Base-by-base conservation (phyloP, 1,284 basidiomycete species). In the Athelia psychrophila region DNA sequence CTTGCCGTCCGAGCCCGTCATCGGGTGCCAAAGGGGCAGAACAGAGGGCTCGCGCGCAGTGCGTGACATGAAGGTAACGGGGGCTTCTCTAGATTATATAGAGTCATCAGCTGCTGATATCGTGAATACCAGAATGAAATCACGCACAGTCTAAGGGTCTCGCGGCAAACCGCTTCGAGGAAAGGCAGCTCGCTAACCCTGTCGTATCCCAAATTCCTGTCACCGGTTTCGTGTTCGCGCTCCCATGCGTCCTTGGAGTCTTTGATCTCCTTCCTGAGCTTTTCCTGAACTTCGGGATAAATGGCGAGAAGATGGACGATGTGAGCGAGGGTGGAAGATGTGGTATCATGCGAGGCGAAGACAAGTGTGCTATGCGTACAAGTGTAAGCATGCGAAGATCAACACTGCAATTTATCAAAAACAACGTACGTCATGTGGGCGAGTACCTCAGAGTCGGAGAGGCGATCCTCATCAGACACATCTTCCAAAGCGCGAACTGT, bases 291-390 rank as follows among this genome's bases (percentile, higher is more conserved):
- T 0, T 56, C 52, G 0, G 55, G 61, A 32, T 64, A 46, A 16
- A 54, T 38, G 16, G 64, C 61, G 10, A 69, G 61, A 23, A 64
- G 51, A 42, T 64, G 55, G 9, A 71, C 56, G 13, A 60, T 59
- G 30, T 64, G 54, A n/a, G 56, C 57, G 4, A 66, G 52, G 1
- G 64, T 60, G 6, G 54, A 59, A 2, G 67, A 58, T 1, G 65
- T 64, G 0, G 69, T 68, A 38, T 69, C 68, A 42, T 63, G 62
- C 9, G 61, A 67, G 10, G 60, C 66, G 19, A 65, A 60, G 8
- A 68, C 54, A 19, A 68, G 54, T 2, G 64, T 64, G 38, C 66
- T 69, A 42, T 12, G 16, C 10, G 3, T 12, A 51, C 16, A 19
- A 19, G 20, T 16, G 42, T 12, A 12, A 22, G 42, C 20, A 44